Conservation (phyloP, 306 rosid species). For the Heteromeles arbutifolia region DNA sequence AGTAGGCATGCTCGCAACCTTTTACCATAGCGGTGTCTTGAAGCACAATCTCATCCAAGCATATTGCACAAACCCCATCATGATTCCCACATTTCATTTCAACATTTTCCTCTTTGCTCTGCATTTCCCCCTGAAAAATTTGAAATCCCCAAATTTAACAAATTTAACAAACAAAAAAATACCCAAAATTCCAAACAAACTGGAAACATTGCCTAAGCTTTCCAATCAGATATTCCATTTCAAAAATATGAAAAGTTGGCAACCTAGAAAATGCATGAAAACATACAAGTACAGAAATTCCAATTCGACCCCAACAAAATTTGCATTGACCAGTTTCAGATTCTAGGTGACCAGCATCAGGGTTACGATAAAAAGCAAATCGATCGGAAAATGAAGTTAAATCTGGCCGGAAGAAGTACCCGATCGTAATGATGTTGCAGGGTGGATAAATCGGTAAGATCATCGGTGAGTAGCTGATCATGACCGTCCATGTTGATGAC, state of each 20-base stretch:
- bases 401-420: constrained; percentile 21
- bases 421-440: constrained; percentile 19
- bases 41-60: constrained; percentile 61
- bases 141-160: not conserved
- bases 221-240: not conserved
- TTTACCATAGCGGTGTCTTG: constrained; percentile 79
- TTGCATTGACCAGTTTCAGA: not conserved
- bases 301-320: not conserved
- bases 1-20: constrained; percentile 98
- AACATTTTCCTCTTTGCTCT: constrained; percentile 25
- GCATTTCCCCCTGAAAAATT: constrained; percentile 39
- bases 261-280: not conserved
- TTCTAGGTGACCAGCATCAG: not conserved
- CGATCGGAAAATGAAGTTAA: not conserved
- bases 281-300: not conserved
- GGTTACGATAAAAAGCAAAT: not conserved
- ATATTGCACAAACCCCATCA: constrained; percentile 67
- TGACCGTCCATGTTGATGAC: constrained; percentile 16
- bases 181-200: not conserved
- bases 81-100: constrained; percentile 40
- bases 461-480: constrained; percentile 14
- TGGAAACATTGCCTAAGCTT: not conserved
- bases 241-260: no score
- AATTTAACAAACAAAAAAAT: not conserved
- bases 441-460: constrained; percentile 2